Evolutionary conservation across 495 filamentous ascomycete species (phyloP).

Genomic region (Penicillium steckii): DNA sequence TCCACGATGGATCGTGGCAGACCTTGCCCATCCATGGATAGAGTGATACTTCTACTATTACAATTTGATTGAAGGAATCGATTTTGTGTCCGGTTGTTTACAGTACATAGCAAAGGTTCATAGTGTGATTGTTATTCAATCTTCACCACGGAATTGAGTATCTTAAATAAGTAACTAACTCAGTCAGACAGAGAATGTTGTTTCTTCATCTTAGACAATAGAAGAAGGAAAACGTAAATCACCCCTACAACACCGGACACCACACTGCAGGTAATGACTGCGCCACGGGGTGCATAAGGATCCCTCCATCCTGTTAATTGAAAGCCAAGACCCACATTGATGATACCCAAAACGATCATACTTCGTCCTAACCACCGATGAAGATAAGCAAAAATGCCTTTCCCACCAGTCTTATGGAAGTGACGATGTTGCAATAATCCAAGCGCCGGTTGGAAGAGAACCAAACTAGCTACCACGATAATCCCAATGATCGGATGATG

Average conservation of each 20-base stretch:
- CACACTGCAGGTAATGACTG: conserved; percentile 59
- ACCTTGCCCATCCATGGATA: too few species aligned
- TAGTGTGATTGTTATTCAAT: too few species aligned
- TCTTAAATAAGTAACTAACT: too few species aligned
- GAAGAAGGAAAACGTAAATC: neutral
- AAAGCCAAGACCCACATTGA: conserved; percentile 75
- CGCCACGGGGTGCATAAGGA: conserved; percentile 25
- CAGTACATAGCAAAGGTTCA: too few species aligned
- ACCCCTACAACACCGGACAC: conserved; percentile 47
- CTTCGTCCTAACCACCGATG: conserved; percentile 73
- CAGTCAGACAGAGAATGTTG: neutral
- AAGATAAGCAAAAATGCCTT: conserved; percentile 52
- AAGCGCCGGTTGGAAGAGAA: conserved; percentile 63
- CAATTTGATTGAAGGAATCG: too few species aligned
- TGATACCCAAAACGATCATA: conserved; percentile 59
- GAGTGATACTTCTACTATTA: too few species aligned
- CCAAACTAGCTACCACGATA: conserved; percentile 51
- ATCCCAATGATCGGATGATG: conserved; percentile 57
- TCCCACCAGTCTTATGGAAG: conserved; percentile 45
- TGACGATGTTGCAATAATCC: conserved; percentile 64
- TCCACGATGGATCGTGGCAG: too few species aligned
- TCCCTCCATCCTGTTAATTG: conserved; percentile 31
- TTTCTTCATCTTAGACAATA: neutral
- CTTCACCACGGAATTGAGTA: too few species aligned
- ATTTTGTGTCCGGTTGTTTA: too few species aligned